Base-by-base conservation (phyloP, 192 early-diverging fungal genomes). In the Backusella macrospora region DNA sequence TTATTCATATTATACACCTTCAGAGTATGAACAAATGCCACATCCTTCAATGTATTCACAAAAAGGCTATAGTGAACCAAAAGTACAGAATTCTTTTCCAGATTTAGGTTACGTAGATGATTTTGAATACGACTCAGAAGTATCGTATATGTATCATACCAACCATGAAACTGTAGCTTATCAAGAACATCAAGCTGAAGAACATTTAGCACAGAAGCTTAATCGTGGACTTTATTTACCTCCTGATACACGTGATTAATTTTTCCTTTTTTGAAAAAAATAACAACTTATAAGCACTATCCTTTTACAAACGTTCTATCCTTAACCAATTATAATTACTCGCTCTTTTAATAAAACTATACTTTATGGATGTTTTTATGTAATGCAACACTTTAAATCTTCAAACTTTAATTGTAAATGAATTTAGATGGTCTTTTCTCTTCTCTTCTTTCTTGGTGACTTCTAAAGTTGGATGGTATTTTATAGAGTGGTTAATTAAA, bases 61-160 rank as follows among this genome's bases (percentile, higher is more conserved):
- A 4, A 59, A 26, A 59, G 23, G 21, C 10, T 59, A 59, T 13
- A 59, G 26, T 59, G 52, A 59, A 59, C 9, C 21, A 26, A 23
- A 59, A 26, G 52, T 23, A 59, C 52, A 59, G 6, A 59, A 59
- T 1, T 29, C 52, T 1, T 59, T 59, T 3, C 52, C 52, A 26
- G 52, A 59, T 59, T 59, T 59, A 12, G 52, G 52, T 59, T 59
- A 59, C 26, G 52, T 59, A 4, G 52, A 59, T 13, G 52, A 59
- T 59, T 59, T 59, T 59, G 52, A 59, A 59, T 59, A 59, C 12
- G 52, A 59, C 12, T 59, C 52, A 59, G 52, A 59, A 12, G 52
- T 59, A 13, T 59, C 52, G 10, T 59, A 59, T 59, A 59, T 59
- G 52, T 59, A 59, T 26, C 52, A 59, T 4, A 59, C 18, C 52